These are phyloP conservation scores for Polytrichum formosum DNA, from an alignment of 225 moss, liverwort and hornwort species.

Conservation along the genomic window DNA sequence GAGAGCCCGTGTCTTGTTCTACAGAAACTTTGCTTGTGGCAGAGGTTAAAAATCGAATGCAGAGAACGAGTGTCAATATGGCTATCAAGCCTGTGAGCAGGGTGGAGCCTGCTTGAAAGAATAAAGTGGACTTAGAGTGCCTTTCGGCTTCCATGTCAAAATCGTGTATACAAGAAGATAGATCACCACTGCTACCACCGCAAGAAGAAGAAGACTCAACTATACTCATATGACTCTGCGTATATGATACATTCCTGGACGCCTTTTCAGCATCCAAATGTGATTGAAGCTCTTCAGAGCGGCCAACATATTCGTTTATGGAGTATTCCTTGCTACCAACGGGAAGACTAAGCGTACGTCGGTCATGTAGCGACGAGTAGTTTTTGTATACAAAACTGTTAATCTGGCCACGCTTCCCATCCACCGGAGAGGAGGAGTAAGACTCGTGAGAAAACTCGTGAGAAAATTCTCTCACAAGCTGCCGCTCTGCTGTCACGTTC, in stretches of 20 bases:
- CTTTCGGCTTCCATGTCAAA: slow-evolving; percentile 43
- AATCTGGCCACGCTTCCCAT: slow-evolving; percentile 37
- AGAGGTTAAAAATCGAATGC: slow-evolving; percentile 38
- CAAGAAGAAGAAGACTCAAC: slow-evolving; percentile 18
- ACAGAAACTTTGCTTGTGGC: neutral
- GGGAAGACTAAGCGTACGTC: slow-evolving; percentile 57
- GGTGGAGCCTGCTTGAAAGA: slow-evolving; percentile 44
- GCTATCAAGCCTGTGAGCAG: slow-evolving; percentile 37
- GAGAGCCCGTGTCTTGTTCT: slow-evolving; percentile 1
- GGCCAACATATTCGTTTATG: slow-evolving; percentile 11
- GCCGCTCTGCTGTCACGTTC: slow-evolving; percentile 7
- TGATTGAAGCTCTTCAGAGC: slow-evolving; percentile 26
- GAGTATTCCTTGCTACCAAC: slow-evolving; percentile 25
- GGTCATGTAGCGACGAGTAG: slow-evolving; percentile 42
- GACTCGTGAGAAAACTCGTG: slow-evolving; percentile 54
- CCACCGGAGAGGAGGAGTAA: slow-evolving; percentile 20
- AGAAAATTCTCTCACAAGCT: slow-evolving; percentile 54
- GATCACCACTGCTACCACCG: slow-evolving; percentile 7
- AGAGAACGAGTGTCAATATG: slow-evolving; percentile 28
- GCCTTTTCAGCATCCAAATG: slow-evolving; percentile 11
- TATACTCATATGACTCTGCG: slow-evolving; percentile 27
- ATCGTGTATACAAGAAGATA: slow-evolving; percentile 10
- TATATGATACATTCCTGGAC: slow-evolving; percentile 35
- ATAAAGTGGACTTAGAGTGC: slow-evolving; percentile 41
- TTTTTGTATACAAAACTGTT: slow-evolving; percentile 55